Evolutionary conservation across 225 moss, liverwort and hornwort species (phyloP).

Genomic region (Anthoceros angustus): DNA sequence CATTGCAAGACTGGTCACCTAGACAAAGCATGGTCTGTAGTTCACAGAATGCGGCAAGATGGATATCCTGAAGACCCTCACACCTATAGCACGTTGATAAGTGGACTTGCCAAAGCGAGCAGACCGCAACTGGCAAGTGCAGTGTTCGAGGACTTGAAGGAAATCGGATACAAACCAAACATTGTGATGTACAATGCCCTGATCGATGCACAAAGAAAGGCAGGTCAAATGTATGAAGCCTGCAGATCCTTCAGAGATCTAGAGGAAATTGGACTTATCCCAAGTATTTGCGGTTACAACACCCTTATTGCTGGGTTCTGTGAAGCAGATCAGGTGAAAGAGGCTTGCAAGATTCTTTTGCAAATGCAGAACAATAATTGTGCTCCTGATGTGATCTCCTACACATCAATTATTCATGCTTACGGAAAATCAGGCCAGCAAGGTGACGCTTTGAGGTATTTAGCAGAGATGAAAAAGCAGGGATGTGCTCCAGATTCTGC

Average conservation of each 20-base stretch:
- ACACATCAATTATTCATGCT: constrained; percentile 36
- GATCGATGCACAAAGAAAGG: constrained; percentile 29
- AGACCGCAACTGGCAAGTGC: constrained; percentile 27
- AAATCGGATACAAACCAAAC: constrained; percentile 19
- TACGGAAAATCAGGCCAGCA: constrained; percentile 18
- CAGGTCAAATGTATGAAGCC: constrained; percentile 24
- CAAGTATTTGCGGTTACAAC: constrained; percentile 26
- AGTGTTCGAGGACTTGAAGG: constrained; percentile 27
- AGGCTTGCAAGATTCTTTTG: not conserved
- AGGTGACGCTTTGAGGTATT: constrained; percentile 26
- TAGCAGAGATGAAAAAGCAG: constrained; percentile 36
- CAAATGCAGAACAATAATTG: constrained; percentile 21
- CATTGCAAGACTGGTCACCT: constrained; percentile 28
- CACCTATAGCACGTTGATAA: constrained; percentile 35
- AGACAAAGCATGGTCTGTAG: constrained; percentile 19
- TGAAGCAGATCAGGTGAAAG: not conserved
- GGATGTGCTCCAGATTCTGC: constrained; percentile 33
- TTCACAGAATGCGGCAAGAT: constrained; percentile 28
- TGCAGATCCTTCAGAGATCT: constrained; percentile 22
- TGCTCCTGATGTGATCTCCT: constrained; percentile 32
- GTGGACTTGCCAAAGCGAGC: constrained; percentile 27
- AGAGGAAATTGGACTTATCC: constrained; percentile 20
- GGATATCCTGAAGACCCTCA: constrained; percentile 19
- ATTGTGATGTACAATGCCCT: constrained; percentile 28
- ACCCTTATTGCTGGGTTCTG: constrained; percentile 25